Evolutionary conservation across 805 yeast genomes (phyloP).

Genomic region (Saccharomycopsis vini): DNA sequence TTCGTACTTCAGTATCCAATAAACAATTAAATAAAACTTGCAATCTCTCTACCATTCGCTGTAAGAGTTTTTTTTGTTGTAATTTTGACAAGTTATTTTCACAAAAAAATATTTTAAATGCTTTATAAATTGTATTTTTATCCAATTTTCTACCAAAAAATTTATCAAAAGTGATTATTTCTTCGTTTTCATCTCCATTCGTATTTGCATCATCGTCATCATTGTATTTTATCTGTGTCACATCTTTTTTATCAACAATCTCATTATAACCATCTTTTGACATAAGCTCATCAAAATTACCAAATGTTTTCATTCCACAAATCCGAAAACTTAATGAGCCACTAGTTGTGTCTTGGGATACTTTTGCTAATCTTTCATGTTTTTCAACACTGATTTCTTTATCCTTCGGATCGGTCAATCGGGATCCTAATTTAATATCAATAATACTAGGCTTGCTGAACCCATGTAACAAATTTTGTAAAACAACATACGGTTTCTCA

Average conservation of each 20-base stretch:
- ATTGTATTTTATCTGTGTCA: slow-evolving; percentile 24
- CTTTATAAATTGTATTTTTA: slow-evolving; percentile 33
- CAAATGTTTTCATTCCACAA: slow-evolving; percentile 74
- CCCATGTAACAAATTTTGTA: slow-evolving; percentile 61
- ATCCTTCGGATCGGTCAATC: slow-evolving; percentile 45
- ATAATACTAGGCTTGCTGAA: slow-evolving; percentile 59
- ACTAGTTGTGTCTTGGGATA: slow-evolving; percentile 67
- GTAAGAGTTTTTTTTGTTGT: slow-evolving; percentile 32
- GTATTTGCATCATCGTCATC: neutral
- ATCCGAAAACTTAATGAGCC: slow-evolving; percentile 69
- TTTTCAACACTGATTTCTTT: slow-evolving; percentile 51
- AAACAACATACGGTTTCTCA: slow-evolving; percentile 42
- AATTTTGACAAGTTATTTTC: slow-evolving; percentile 27
- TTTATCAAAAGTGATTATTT: slow-evolving; percentile 51
- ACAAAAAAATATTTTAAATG: slow-evolving; percentile 39
- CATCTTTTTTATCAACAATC: slow-evolving; percentile 17
- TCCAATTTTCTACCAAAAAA: slow-evolving; percentile 58
- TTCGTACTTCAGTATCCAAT: slow-evolving; percentile 49
- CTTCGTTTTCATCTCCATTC: slow-evolving; percentile 6
- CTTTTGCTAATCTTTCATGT: slow-evolving; percentile 47
- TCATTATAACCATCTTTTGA: slow-evolving; percentile 4
- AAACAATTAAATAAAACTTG: slow-evolving; percentile 60
- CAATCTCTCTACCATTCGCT: slow-evolving; percentile 47
- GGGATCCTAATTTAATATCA: slow-evolving; percentile 76
- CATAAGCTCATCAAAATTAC: slow-evolving; percentile 10